Percentiles rank a stretch among this genome's conserved stretches.
phyloP scores from a whole-genome alignment of 345 rosid species.

The Barbarea vulgaris region DNA sequence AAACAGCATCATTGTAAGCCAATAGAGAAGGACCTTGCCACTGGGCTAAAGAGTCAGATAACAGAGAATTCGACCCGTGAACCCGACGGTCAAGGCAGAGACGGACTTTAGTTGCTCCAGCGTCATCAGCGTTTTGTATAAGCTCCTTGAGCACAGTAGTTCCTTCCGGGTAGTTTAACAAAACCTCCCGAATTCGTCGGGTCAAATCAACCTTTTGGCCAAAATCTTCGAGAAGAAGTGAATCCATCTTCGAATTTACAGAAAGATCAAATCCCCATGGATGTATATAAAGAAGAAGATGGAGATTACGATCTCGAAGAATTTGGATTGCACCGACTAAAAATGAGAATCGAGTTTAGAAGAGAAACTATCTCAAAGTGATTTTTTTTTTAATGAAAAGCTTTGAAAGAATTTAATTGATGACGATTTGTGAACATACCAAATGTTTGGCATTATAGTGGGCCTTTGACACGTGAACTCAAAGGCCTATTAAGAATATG shows the following conservation, averaged over 20 bases:
- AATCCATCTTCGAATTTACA: conserved; percentile 45
- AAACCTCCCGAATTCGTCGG: conserved; percentile 93
- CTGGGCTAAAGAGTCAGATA: conserved; percentile 65
- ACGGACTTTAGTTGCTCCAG: conserved; percentile 81
- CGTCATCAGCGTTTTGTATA: conserved; percentile 95
- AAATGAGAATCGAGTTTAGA: neutral
- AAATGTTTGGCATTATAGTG: neutral
- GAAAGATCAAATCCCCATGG: conserved; percentile 20
- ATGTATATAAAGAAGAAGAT: neutral
- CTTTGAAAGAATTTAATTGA: neutral
- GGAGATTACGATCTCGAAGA: neutral
- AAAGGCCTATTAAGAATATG: neutral
- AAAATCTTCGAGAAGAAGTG: conserved; percentile 85
- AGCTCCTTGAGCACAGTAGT: conserved; percentile 92
- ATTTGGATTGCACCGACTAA: conserved; percentile 23
- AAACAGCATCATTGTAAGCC: conserved; percentile 83
- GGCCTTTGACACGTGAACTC: neutral
- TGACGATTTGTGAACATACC: neutral
- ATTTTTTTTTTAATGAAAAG: neutral
- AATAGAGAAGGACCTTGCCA: conserved; percentile 90
- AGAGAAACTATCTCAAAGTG: neutral
- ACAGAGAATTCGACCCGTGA: conserved; percentile 57
- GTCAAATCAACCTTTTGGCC: conserved; percentile 98
- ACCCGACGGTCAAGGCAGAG: conserved; percentile 86
- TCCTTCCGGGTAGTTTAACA: conserved; percentile 93